These are phyloP conservation scores for Umbelopsis isabellina DNA, from an alignment of 192 early-diverging fungal genomes.

Conservation along the genomic window DNA sequence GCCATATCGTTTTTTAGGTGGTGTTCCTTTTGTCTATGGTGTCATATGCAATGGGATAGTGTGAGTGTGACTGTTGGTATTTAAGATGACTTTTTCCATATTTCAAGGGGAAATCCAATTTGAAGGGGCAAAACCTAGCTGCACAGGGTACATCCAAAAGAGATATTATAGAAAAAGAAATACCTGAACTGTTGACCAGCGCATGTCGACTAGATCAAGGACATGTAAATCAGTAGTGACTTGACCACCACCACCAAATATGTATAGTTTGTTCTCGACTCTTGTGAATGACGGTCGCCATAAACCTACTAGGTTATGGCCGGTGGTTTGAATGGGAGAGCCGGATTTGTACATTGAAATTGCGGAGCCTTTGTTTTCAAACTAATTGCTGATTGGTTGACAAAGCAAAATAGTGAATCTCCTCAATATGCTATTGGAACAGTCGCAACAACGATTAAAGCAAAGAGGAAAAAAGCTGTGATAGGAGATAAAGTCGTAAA, in stretches of 20 bases:
- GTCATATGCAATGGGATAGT: neutral
- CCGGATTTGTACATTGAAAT: constrained; percentile 43
- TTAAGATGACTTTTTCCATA: neutral
- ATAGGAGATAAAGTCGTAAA: constrained; percentile 17
- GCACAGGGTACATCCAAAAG: too few species aligned
- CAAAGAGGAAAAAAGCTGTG: constrained; percentile 11
- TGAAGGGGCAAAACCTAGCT: too few species aligned
- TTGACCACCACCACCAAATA: constrained; percentile 60
- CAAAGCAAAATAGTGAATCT: constrained; percentile 17
- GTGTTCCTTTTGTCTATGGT: constrained; percentile 41
- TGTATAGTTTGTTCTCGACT: constrained; percentile 52
- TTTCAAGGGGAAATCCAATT: constrained; percentile 20
- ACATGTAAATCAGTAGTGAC: constrained; percentile 61
- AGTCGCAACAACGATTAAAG: neutral
- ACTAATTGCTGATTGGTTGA: constrained; percentile 11
- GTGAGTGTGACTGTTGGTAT: neutral
- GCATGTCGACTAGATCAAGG: constrained; percentile 47
- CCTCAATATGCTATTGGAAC: constrained; percentile 2
- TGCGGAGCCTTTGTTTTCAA: constrained; percentile 15
- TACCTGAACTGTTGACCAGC: constrained; percentile 58
- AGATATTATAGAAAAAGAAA: neutral
- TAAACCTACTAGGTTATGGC: constrained; percentile 56
- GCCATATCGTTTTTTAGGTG: constrained; percentile 59
- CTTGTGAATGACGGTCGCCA: constrained; percentile 60
- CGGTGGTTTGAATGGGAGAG: constrained; percentile 49